Evolutionary conservation across 2,329 filamentous ascomycete genomes (phyloP), one percentile per base, ranked within the genome.

Genomic region (Apiospora saccharicola): DNA sequence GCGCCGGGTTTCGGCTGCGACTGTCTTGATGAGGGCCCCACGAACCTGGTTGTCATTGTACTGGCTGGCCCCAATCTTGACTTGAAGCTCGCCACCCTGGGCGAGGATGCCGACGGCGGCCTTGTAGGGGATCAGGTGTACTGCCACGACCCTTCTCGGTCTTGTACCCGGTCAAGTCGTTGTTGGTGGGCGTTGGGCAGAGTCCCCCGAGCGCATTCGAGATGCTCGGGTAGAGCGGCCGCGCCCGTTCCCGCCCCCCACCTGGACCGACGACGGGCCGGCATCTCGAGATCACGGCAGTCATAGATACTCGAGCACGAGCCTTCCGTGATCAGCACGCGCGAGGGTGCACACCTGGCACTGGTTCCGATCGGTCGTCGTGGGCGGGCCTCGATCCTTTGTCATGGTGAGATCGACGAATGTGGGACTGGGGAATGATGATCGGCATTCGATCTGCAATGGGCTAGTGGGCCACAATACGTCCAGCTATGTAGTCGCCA

Each of bases 401-500:
- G 72, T 47, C 73, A 76, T 61, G 69, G 51, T 61, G 74, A 76
- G 5, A 76, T 79, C 71, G 76, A 68, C 69, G 49, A 72, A 57
- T n/a, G 61, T 70, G 34, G 71, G 53, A 30, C 44, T 13, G 26
- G 69, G 68, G 12, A 69, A 30, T 72, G 22, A 73, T 71, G 37
- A 37, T 69, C 16, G 69, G 46, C n/a, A 19, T 44, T 8, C 61
- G 64, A 16, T 67, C 46, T 7, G 69, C 61, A 12, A 57, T 26
- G 8, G 49, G n/a, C 44, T 46, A 16, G 10, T 41, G 10, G 7
- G 7, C 37, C 37, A 61, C 72, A 5, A 71, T 70, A 19, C 44
- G 4, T 46, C 4, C 44, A 19, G 6, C 6, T 2, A 44, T 12
- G 13, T 12, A 19, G 4, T 7, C 44, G 4, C 1, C 16, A 46